Base-by-base conservation (phyloP, 169 alveolate species). In the Eimeria mitis region DNA sequence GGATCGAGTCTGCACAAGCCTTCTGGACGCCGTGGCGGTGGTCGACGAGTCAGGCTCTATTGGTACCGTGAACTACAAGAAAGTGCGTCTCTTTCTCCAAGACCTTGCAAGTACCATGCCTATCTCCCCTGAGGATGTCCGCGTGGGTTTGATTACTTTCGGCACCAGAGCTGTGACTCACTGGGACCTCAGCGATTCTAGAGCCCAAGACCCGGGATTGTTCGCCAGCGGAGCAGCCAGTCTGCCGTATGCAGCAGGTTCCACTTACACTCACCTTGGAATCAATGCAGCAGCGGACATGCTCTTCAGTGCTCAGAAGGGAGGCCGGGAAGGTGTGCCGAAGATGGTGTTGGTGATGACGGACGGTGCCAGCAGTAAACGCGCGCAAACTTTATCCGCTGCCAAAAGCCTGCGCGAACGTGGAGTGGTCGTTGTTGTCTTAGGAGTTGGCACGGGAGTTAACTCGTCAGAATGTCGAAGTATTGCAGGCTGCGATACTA, bases 1-100 rank as follows among this genome's bases (percentile, higher is more conserved):
- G 59, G 76, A 84, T 23, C 78, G 31, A 71, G 79, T 59, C 47
- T 91, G 96, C 96, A 91, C 88, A 8, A 91, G 40, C 47, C 73
- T 78, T 44, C 11, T 91, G 92, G 96, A 91, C 40, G 47, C 81
- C 34, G 28, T 37, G 23, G 19, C 56, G 34, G 81, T 91, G 11
- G 34, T 91, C 68, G 96, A 91, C 78, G 91, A 61, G 49, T 91
- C 96, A 37, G 92, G 96, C 25, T 78, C 91, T 31, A 81, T 91
- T 63, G 92, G 92, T 23, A 28, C 44, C 16, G 3, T 34, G 31
- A 79, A 91, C 88, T 91, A 23, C 23, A 47, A 14, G 76, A 44
- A 65, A 44, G 96, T 91, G 85, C 81, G 88, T 25, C 21, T n/a
- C 63, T 91, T 79, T 42, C 13, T 79, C 21, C 14, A 1, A 28